Percentiles rank a stretch among this genome's conserved stretches.
Evolutionary conservation across 83 land plant species (phyloP).

Genomic region (Larix sibirica): DNA sequence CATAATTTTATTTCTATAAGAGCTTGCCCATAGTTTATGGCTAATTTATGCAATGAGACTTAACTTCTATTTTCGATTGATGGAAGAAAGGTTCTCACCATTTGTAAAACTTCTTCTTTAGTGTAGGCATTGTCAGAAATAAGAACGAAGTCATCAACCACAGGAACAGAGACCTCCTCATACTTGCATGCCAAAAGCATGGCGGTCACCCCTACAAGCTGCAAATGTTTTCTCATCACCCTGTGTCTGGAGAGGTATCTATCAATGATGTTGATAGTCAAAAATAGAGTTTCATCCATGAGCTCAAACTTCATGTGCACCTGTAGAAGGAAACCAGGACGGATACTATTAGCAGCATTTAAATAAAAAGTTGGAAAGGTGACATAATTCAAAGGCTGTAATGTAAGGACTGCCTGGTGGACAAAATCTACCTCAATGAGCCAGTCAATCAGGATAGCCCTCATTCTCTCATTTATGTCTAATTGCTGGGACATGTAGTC

Average conservation of each 20-base stretch:
- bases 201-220: conserved; percentile 89
- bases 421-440: conserved; percentile 64
- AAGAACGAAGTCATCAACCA: conserved; percentile 74
- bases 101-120: conserved; percentile 69
- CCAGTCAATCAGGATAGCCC: conserved; percentile 89
- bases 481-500: conserved; percentile 71
- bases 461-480: conserved; percentile 90
- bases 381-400: neutral
- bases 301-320: conserved; percentile 91
- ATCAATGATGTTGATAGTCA: conserved; percentile 84
- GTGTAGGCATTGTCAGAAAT: conserved; percentile 93
- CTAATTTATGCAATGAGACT: too few relatives aligned
- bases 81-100: conserved; percentile 48
- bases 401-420: too few relatives aligned
- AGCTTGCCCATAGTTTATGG: too few relatives aligned
- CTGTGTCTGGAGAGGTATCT: conserved; percentile 56
- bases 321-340: conserved; percentile 20
- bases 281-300: conserved; percentile 81
- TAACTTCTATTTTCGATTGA: neutral
- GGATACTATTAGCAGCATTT: neutral
- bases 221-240: conserved; percentile 80
- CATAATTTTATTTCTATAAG: too few relatives aligned
- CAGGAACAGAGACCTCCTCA: conserved; percentile 90
- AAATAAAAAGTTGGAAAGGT: neutral
- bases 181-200: conserved; percentile 96